Evolutionary conservation across 192 early-diverging fungal species (phyloP).

Genomic region (Coemansia brasiliensis): DNA sequence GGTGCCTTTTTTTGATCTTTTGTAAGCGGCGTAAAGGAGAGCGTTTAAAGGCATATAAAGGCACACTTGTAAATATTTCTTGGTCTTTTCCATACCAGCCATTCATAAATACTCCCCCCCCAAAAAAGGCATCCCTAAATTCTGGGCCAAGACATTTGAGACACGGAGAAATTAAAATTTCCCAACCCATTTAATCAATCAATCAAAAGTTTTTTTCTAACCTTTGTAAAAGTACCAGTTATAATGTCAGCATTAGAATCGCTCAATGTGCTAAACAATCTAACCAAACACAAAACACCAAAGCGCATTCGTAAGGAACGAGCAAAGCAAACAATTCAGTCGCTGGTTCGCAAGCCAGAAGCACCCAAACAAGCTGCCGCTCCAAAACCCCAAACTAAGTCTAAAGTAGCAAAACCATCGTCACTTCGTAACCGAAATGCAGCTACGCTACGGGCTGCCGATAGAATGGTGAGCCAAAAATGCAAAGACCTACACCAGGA

Average conservation of each 20-base stretch:
- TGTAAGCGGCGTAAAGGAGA: not conserved
- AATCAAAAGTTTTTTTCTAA: no score
- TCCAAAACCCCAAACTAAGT: not conserved
- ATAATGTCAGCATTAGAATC: conserved; percentile 30
- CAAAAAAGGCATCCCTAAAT: no score
- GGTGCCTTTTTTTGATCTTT: not conserved
- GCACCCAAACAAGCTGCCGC: not conserved
- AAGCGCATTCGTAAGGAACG: conserved; percentile 30
- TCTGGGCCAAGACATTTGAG: no score
- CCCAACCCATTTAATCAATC: no score
- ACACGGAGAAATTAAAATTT: no score
- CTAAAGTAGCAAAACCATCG: conserved; percentile 2
- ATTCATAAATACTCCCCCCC: no score
- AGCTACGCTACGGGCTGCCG: conserved; percentile 20
- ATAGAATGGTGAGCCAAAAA: conserved; percentile 23
- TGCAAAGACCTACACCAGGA: conserved; percentile 32
- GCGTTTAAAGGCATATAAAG: no score
- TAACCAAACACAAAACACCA: conserved; percentile 32
- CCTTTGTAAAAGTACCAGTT: no score
- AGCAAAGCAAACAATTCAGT: not conserved
- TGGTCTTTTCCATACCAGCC: no score
- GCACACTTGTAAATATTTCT: no score
- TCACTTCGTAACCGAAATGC: conserved; percentile 15
- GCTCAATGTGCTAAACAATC: conserved; percentile 21
- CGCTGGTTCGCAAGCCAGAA: conserved; percentile 2